Evolutionary conservation across 2,329 filamentous ascomycete species (phyloP).

Genomic region (Hortaea werneckii): DNA sequence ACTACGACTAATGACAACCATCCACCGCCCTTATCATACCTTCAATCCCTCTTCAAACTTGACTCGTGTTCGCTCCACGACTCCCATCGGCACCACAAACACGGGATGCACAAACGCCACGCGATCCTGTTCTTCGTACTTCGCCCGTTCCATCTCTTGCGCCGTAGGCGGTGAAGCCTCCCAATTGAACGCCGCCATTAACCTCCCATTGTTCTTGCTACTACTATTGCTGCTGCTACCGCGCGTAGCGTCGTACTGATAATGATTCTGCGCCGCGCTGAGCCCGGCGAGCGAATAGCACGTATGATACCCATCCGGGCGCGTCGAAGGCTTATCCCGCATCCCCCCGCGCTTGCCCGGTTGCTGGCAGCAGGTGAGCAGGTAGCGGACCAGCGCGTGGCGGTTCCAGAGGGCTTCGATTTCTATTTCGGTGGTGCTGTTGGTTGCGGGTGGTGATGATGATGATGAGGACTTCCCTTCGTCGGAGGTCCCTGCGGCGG

Average conservation of each 20-base stretch:
- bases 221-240: too few relatives aligned
- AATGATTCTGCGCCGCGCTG: slow-evolving; percentile 65
- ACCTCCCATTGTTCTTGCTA: slow-evolving; percentile 12
- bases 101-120: slow-evolving; percentile 69
- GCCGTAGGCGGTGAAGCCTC: slow-evolving; percentile 38
- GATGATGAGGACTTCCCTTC: slow-evolving; percentile 11
- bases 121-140: slow-evolving; percentile 62
- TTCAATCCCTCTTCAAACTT: slow-evolving; percentile 12
- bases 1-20: too few relatives aligned
- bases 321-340: slow-evolving; percentile 88
- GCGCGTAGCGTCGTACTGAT: slow-evolving; percentile 36
- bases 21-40: too few relatives aligned
- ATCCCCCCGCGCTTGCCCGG: slow-evolving; percentile 64
- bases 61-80: slow-evolving; percentile 40
- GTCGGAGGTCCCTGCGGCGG: slow-evolving; percentile 51
- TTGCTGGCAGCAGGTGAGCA: slow-evolving; percentile 74
- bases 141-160: slow-evolving; percentile 41
- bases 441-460: too few relatives aligned
- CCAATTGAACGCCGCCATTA: slow-evolving; percentile 37
- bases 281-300: slow-evolving; percentile 85
- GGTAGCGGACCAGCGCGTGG: slow-evolving; percentile 78
- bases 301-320: slow-evolving; percentile 81
- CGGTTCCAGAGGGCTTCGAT: slow-evolving; percentile 57
- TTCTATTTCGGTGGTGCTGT: too few relatives aligned
- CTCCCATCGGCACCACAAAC: slow-evolving; percentile 68